Percentiles rank a stretch among this genome's conserved stretches.
These are phyloP conservation scores for Herpetomonas tarakana DNA, from an alignment of 208 protist species.

Conservation along the genomic window DNA sequence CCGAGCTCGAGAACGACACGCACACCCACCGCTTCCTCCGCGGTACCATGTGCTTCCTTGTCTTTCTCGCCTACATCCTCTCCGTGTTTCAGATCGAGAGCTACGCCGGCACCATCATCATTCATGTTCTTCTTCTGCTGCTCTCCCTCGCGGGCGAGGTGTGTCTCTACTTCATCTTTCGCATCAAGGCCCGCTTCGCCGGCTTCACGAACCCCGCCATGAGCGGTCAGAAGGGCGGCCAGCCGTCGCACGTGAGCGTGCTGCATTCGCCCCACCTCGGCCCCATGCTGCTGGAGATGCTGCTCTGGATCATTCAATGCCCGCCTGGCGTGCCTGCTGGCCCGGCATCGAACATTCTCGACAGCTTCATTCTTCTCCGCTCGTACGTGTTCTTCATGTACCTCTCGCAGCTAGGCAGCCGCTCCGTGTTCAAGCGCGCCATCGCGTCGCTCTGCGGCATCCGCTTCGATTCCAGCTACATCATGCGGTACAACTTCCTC, in stretches of 20 bases:
- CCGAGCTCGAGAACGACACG: constrained; percentile 37
- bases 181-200: constrained; percentile 49
- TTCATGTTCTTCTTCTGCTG: constrained; percentile 47
- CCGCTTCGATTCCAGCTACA: constrained; percentile 35
- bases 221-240: neutral
- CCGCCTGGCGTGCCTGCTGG: constrained; percentile 34
- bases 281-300: constrained; percentile 47
- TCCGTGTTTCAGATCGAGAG: constrained; percentile 46
- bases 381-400: constrained; percentile 67
- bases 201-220: constrained; percentile 42
- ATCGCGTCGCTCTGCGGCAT: constrained; percentile 43
- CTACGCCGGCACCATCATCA: constrained; percentile 23
- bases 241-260: constrained; percentile 18
- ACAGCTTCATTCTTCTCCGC: constrained; percentile 57
- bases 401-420: constrained; percentile 27
- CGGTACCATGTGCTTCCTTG: constrained; percentile 50
- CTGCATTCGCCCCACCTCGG: constrained; percentile 54
- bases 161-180: constrained; percentile 47
- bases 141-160: constrained; percentile 48
- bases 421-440: constrained; percentile 41
- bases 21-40: constrained; percentile 44
- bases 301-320: constrained; percentile 65
- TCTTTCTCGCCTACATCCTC: constrained; percentile 40
- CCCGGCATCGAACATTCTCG: constrained; percentile 30
- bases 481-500: constrained; percentile 34